Evolutionary conservation across 495 filamentous ascomycete genomes (phyloP).

Genomic region (Daldinia caldariorum): DNA sequence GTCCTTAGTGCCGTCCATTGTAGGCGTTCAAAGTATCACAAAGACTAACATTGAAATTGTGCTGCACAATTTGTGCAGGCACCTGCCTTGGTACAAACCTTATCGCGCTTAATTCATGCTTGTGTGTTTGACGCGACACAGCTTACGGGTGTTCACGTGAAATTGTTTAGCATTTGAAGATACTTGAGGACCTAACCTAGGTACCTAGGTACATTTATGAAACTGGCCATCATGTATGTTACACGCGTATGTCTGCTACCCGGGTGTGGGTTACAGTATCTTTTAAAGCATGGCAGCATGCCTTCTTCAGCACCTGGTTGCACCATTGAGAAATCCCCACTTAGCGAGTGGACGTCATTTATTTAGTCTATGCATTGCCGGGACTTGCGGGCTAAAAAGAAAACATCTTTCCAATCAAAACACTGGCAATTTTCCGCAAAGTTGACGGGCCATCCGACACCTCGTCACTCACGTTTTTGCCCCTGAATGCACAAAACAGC

Average conservation of each 20-base stretch:
- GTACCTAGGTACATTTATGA: background rate
- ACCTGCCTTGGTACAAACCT: background rate
- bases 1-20: background rate
- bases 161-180: background rate
- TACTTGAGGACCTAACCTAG: background rate
- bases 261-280: background rate
- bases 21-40: slow-evolving; percentile 1
- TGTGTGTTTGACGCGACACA: slow-evolving; percentile 36
- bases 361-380: slow-evolving; percentile 20
- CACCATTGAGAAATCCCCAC: slow-evolving; percentile 16
- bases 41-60: slow-evolving; percentile 7
- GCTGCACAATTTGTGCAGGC: background rate
- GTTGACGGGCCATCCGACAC: slow-evolving; percentile 20
- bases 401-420: slow-evolving; percentile 41
- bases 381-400: slow-evolving; percentile 24
- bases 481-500: slow-evolving; percentile 46
- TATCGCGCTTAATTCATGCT: background rate
- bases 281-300: background rate
- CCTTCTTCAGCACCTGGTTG: too few relatives aligned
- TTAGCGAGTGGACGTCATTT: slow-evolving; percentile 28
- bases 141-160: slow-evolving; percentile 42
- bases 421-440: slow-evolving; percentile 36
- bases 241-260: background rate
- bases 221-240: slow-evolving; percentile 4
- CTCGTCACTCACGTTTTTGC: slow-evolving; percentile 13